These are phyloP conservation scores for Raphanus sativus DNA, from an alignment of 345 rosid genomes.

Conservation along the genomic window DNA sequence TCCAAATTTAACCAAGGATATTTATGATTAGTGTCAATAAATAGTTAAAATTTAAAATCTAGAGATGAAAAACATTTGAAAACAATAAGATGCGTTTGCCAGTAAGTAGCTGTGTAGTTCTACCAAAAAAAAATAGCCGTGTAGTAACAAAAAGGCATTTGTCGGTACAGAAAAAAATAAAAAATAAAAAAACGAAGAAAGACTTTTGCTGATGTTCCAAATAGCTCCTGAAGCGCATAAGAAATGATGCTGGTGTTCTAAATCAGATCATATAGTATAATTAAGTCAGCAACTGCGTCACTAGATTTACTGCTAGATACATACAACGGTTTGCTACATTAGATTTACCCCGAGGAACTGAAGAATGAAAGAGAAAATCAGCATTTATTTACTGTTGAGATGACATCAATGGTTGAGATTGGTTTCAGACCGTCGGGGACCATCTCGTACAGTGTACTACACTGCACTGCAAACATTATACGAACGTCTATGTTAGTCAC, in stretches of 20 bases:
- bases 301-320: conserved; percentile 47
- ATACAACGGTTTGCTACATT: conserved; percentile 10
- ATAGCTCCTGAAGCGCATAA: neutral
- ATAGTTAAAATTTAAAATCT: neutral
- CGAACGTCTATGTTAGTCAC: conserved; percentile 36
- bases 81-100: conserved; percentile 7
- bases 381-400: conserved; percentile 37
- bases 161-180: neutral
- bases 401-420: conserved; percentile 39
- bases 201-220: neutral
- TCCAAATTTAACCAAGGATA: neutral
- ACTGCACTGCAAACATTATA: conserved; percentile 31
- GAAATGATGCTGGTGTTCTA: neutral
- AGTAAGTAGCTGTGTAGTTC: neutral
- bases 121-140: neutral
- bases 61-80: neutral
- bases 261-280: neutral
- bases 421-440: conserved; percentile 26
- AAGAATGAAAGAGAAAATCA: conserved; percentile 1
- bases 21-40: neutral
- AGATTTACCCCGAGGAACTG: conserved; percentile 25
- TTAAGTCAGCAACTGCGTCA: neutral
- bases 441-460: conserved; percentile 39
- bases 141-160: neutral
- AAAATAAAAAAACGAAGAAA: neutral